Percentiles rank a stretch among this genome's conserved stretches.
These are phyloP conservation scores for Leccinum pellstonianum DNA, from an alignment of 768 basidiomycete species.

Conservation along the genomic window DNA sequence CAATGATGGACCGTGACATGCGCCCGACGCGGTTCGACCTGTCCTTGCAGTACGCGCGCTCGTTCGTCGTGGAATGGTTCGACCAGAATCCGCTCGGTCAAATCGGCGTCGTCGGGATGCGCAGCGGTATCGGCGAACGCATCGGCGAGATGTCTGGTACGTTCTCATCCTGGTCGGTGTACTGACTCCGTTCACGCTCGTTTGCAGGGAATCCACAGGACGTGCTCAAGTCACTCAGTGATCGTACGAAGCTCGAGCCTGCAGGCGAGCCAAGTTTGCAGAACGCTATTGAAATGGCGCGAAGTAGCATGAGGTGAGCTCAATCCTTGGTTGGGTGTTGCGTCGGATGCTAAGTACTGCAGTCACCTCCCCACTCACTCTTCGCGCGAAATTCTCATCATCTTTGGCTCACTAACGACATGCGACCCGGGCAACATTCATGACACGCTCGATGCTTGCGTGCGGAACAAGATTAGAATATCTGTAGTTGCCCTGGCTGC, in stretches of 20 bases:
- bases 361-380: slow-evolving; percentile 98
- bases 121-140: slow-evolving; percentile 87
- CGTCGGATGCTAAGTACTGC: slow-evolving; percentile 7
- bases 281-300: slow-evolving; percentile 97
- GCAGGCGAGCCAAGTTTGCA: slow-evolving; percentile 93
- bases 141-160: slow-evolving; percentile 90
- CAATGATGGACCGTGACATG: slow-evolving; percentile 97
- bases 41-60: slow-evolving; percentile 84
- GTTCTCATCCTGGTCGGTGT: slow-evolving; percentile 17
- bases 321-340: not conserved
- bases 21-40: slow-evolving; percentile 92
- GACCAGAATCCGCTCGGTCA: slow-evolving; percentile 99
- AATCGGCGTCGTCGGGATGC: slow-evolving; percentile 91
- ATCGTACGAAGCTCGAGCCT: slow-evolving; percentile 87
- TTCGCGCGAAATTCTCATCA: slow-evolving; percentile 90
- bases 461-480: slow-evolving; percentile 82
- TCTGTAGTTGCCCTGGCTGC: slow-evolving; percentile 93
- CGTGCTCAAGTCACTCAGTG: slow-evolving; percentile 80
- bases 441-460: slow-evolving; percentile 84
- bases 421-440: slow-evolving; percentile 98
- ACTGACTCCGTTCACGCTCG: slow-evolving; percentile 3
- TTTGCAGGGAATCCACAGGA: slow-evolving; percentile 89
- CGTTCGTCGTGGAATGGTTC: slow-evolving; percentile 96
- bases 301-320: slow-evolving; percentile 82
- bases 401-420: slow-evolving; percentile 94